Base-by-base conservation (phyloP, 768 basidiomycete genomes). In the Leccinellum rugosiceps region DNA sequence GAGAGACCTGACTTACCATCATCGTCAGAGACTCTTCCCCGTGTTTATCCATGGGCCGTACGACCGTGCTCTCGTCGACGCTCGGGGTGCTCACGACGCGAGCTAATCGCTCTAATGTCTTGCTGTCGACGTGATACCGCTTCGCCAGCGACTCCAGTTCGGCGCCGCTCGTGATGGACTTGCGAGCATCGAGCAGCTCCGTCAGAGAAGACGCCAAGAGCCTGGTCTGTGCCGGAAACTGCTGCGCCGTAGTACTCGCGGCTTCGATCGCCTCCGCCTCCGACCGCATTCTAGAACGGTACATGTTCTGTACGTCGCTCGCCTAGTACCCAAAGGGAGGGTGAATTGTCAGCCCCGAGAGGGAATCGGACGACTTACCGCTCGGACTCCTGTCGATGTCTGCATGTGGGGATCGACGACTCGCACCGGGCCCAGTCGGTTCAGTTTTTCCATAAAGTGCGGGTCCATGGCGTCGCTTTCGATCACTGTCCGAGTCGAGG, bases 351-450 rank as follows among this genome's bases (percentile, higher is more conserved):
- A 23, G 30, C 19, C 11, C 14, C 21, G 4, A 38, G 34, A 30
- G 15, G n/a, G 35, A 31, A 21, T 26, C n/a, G 10, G 56, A 28
- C 13, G 32, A 6, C 78, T 65, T 66, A 85, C 87, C 21, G 79
- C 72, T 60, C 70, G 78, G 52, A 82, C 62, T 6, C 41, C 1
- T 11, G n/a, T 17, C 41, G n/a, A 41, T 5, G 77, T 69, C 56
- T 77, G 75, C 79, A 80, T 81, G 66, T 79, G 81, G 63, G 87
- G 85, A 63, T 90, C 83, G 13, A 92, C 83, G 15, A 92, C 88
- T 31, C 74, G 76, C 23, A 92, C 90, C 13, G 81, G 83, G 1
- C 90, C 90, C 2, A 93, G 74, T 35, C 71, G 75, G 61, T 62
- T 80, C 50, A 94, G 72, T 62, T 88, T 90, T 34, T 81, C 76